These are phyloP conservation scores for Corymbia citriodora DNA, from an alignment of 441 rosid genomes.

Conservation along the genomic window DNA sequence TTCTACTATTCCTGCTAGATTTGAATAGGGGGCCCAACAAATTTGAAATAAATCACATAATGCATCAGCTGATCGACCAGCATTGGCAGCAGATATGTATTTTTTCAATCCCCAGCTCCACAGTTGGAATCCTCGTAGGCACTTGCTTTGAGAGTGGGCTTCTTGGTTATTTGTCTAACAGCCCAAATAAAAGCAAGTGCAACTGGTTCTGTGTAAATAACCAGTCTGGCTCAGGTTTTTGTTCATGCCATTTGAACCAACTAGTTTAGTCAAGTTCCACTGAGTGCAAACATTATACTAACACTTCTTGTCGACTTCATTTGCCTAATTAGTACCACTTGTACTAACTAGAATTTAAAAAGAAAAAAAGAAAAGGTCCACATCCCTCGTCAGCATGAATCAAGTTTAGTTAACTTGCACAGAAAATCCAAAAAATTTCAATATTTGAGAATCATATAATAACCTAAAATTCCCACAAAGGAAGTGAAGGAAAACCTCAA, in stretches of 20 bases:
- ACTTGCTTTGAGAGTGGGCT: neutral
- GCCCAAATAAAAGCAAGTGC: neutral
- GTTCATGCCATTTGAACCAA: neutral
- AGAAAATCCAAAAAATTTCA: neutral
- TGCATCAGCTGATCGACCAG: neutral
- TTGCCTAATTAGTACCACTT: neutral
- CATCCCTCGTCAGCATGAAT: neutral
- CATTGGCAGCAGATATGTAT: neutral
- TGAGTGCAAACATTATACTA: neutral
- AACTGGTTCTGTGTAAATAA: neutral
- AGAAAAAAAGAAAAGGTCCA: neutral
- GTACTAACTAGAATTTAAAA: neutral
- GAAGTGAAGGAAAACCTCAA: neutral
- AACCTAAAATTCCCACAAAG: neutral
- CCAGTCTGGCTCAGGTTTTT: neutral
- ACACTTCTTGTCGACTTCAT: neutral
- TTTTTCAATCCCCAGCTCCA: neutral
- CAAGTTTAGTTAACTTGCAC: neutral
- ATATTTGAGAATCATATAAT: neutral
- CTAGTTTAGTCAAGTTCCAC: neutral
- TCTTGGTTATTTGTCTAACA: neutral
- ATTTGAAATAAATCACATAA: neutral
- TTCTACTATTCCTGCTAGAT: neutral
- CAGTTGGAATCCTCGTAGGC: neutral
- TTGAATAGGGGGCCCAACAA: neutral